phyloP scores from a whole-genome alignment of 179 eudicot genomes.

The Beta corolliflora region DNA sequence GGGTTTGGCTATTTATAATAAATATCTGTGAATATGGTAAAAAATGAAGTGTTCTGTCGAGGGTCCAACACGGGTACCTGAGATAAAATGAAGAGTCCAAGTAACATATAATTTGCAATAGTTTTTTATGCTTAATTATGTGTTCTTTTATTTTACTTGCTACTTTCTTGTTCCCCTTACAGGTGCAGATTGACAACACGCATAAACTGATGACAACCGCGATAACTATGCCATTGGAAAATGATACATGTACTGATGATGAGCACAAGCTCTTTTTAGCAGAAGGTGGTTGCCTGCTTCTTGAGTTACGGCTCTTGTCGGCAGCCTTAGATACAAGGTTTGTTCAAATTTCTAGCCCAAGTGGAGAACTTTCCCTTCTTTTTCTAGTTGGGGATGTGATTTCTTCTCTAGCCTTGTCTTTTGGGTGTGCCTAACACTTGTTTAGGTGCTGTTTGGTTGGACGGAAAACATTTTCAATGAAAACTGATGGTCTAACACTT shows the following conservation, averaged over 20 bases:
- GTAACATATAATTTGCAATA: not conserved
- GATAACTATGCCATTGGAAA: conserved; percentile 2
- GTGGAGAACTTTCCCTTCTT: not conserved
- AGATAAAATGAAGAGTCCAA: too few relatives aligned
- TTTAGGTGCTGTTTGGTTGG: too few relatives aligned
- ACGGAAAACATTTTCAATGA: too few relatives aligned
- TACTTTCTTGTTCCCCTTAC: not conserved
- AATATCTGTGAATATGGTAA: too few relatives aligned
- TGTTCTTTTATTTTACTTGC: not conserved
- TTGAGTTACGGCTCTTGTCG: conserved; percentile 34
- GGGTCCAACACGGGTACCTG: too few relatives aligned
- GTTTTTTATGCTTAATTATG: not conserved
- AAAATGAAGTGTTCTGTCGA: too few relatives aligned
- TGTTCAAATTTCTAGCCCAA: conserved; percentile 9
- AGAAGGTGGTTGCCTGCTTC: conserved; percentile 31
- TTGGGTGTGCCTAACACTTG: too few relatives aligned
- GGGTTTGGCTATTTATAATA: too few relatives aligned
- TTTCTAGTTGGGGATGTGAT: too few relatives aligned
- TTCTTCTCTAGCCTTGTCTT: too few relatives aligned
- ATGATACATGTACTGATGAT: conserved; percentile 17
- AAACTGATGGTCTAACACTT: too few relatives aligned
- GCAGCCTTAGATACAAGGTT: conserved; percentile 32
- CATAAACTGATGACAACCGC: conserved; percentile 13
- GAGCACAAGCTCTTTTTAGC: not conserved
- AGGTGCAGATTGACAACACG: conserved; percentile 33